A percentile compares a stretch with the other conserved stretches of the same genome.
These are phyloP conservation scores for Elsinoe arachidis DNA, from an alignment of 2,329 filamentous ascomycete genomes.

Conservation along the genomic window DNA sequence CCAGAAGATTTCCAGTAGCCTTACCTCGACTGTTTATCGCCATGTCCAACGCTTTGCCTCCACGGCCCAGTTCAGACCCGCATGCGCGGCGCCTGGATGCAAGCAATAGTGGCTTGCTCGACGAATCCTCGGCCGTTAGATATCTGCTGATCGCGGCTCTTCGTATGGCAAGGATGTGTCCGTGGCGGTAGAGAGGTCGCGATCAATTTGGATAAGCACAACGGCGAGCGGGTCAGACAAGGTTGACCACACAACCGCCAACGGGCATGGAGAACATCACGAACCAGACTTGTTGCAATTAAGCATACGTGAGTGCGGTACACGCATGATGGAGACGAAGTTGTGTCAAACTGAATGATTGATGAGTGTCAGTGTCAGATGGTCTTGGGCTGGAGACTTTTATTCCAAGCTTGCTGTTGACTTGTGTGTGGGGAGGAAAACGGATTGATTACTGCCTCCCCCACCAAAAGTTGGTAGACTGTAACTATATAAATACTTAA, in stretches of 20 bases:
- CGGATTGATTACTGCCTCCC: too few relatives aligned
- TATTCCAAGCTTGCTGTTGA: too few relatives aligned
- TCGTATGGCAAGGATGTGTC: background rate
- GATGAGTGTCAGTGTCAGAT: too few relatives aligned
- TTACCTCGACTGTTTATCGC: conserved; percentile 4
- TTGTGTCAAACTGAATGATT: too few relatives aligned
- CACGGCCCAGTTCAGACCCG: background rate
- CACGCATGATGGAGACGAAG: too few relatives aligned
- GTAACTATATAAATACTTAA: too few relatives aligned
- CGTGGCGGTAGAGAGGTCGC: background rate
- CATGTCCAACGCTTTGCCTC: background rate
- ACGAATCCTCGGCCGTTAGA: background rate
- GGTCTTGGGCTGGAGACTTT: too few relatives aligned
- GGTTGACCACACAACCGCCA: conserved; percentile 10
- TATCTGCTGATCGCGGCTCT: background rate
- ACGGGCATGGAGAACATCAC: conserved; percentile 3
- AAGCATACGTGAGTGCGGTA: too few relatives aligned
- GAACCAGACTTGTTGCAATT: background rate
- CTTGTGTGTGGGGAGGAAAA: too few relatives aligned
- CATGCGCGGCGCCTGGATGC: background rate
- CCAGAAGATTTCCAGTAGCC: background rate
- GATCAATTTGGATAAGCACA: conserved; percentile 9
- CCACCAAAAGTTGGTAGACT: too few relatives aligned
- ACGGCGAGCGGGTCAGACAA: conserved; percentile 1
- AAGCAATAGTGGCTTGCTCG: conserved; percentile 4